These are phyloP conservation scores for Globisporangium carolinianum DNA, from an alignment of 352 stramenopile genomes.

Conservation along the genomic window DNA sequence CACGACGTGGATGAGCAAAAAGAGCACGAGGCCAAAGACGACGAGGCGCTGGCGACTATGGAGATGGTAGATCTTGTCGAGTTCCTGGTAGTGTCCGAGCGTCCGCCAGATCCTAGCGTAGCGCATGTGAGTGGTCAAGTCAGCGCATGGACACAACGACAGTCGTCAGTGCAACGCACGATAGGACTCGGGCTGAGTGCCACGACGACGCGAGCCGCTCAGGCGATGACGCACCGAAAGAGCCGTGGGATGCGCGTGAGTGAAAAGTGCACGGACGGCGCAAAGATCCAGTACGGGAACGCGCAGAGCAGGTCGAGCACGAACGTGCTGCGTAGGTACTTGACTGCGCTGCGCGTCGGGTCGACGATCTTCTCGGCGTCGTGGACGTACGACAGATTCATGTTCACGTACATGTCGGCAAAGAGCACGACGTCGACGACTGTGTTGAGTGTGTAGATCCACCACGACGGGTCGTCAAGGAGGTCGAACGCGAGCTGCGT, in stretches of 20 bases:
- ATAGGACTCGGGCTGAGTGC: too few relatives aligned
- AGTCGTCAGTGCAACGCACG: background rate
- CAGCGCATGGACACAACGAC: too few relatives aligned
- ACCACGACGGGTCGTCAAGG: constrained; percentile 25
- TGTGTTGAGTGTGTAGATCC: constrained; percentile 20
- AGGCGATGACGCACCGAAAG: constrained; percentile 13
- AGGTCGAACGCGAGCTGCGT: constrained; percentile 48
- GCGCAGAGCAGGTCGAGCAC: constrained; percentile 34
- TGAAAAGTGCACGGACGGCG: constrained; percentile 18
- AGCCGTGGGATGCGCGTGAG: constrained; percentile 32
- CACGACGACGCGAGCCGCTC: too few relatives aligned
- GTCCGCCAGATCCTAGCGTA: constrained; percentile 19
- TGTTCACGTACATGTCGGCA: constrained; percentile 47
- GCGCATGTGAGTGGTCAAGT: background rate
- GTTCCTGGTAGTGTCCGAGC: constrained; percentile 21
- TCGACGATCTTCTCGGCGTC: constrained; percentile 53
- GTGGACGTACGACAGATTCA: constrained; percentile 43
- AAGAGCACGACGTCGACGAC: constrained; percentile 26
- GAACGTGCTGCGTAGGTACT: constrained; percentile 33
- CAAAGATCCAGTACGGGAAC: constrained; percentile 36
- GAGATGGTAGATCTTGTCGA: constrained; percentile 36
- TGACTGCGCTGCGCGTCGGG: constrained; percentile 22
- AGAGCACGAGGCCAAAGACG: constrained; percentile 28
- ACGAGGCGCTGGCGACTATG: constrained; percentile 36
- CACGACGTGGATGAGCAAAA: constrained; percentile 53